Percentiles rank a stretch among this genome's conserved stretches.
These are phyloP conservation scores for Leucocoprinus birnbaumii DNA, from an alignment of 768 basidiomycete species.

Conservation along the genomic window DNA sequence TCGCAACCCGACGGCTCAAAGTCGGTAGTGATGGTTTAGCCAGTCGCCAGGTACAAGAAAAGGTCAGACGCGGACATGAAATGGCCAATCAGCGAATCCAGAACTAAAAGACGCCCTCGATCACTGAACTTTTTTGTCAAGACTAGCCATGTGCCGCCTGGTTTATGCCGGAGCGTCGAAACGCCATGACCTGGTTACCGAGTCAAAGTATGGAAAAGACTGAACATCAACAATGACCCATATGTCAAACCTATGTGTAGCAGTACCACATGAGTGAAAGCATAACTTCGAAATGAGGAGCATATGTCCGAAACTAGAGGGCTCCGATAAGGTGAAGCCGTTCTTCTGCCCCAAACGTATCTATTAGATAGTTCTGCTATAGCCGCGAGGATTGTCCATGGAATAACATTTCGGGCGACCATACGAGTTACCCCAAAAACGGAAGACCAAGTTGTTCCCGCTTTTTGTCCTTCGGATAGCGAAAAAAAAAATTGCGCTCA, in stretches of 20 bases:
- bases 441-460: neutral
- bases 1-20: too few relatives aligned
- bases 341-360: neutral
- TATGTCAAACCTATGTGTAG: neutral
- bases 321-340: neutral
- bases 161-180: too few relatives aligned
- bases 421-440: neutral
- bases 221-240: neutral
- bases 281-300: neutral
- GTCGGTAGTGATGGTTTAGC: too few relatives aligned
- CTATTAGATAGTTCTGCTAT: neutral
- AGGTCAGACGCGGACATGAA: too few relatives aligned
- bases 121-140: too few relatives aligned
- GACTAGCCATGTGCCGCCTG: too few relatives aligned
- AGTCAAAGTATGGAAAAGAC: neutral
- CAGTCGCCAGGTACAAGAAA: too few relatives aligned
- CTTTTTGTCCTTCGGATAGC: neutral
- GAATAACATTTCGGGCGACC: neutral
- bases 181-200: neutral
- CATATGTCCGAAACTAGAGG: neutral
- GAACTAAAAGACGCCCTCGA: too few relatives aligned
- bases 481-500: too few relatives aligned
- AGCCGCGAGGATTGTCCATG: neutral
- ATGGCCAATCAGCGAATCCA: too few relatives aligned
- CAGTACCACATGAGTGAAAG: neutral